Base-by-base conservation (phyloP, 2,329 filamentous ascomycete genomes). In the Incumbomyces delicatus region DNA sequence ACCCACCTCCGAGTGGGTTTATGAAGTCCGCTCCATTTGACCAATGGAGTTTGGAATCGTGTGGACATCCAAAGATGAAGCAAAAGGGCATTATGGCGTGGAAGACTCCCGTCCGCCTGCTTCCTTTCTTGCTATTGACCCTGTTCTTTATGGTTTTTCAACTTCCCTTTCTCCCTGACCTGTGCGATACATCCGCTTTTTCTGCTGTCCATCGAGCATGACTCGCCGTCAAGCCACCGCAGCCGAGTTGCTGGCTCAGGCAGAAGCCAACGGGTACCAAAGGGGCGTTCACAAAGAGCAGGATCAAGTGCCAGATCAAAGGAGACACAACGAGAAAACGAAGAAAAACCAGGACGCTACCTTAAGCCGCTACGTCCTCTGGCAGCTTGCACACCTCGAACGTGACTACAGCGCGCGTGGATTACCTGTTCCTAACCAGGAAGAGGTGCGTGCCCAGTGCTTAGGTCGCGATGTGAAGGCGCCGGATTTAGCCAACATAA, bases 321-420 rank as follows among this genome's bases (percentile, higher is more conserved):
- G 30, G 22, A 47, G 22, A 33, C 16, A 47, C 11, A 27, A 29
- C n/a, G 31, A 20, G 20, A 33, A 41, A 34, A 47, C 38, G 8
- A 31, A 42, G 29, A 18, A 8, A 30, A 32, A 42, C 16, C 14
- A 42, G 2, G 16, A 42, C 40, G 13, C 16, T 20, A 42, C 29
- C 13, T 14, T 30, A 14, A 5, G n/a, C 16, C 37, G 31, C 18
- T 47, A 33, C 37, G n/a, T 34, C 11, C 30, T 41, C 17, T 47
- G 16, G 35, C 36, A 33, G 29, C 11, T 34, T 34, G 16, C 6
- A 34, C 11, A 39, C 6, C 16, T 22, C 32, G 17, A 46, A 14
- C 20, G 14, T 40, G 44, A 33, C 22, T 18, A 29, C 35, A 17
- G 37, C 22, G 8, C 22, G 20, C 27, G 22, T 31, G 22, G 14